Evolutionary conservation across 331 rosid genomes (phyloP), one percentile per base, ranked within the genome.

Genomic region (Acacia pycnantha): DNA sequence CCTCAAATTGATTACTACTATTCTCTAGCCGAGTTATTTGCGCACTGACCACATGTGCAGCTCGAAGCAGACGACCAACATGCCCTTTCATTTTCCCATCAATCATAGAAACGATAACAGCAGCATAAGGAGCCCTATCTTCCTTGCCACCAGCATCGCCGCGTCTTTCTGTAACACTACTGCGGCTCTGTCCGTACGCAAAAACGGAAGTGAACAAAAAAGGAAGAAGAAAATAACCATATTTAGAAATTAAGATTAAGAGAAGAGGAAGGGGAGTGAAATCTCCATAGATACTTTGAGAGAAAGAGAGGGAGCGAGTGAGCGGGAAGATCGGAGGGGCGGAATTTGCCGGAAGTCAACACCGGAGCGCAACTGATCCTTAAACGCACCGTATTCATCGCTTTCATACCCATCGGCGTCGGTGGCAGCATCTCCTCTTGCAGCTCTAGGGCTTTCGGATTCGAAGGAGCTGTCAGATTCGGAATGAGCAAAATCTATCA

Each of bases 401-500:
- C 74, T 70, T 11, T 70, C 74, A 13, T 70, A 41, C 11, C 27
- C 54, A 3, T n/a, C 54, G 6, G 4, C 33, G n/a, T n/a, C n/a
- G 33, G 35, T 35, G 11, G 13, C 73, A 11, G 11, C 51, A 14
- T n/a, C 13, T 40, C 31, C 73, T 68, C 19, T 68, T 19, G 48
- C 26, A n/a, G 53, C 73, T 40, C 27, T 8, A 11, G 31, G 50
- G 74, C 50, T 22, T 22, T 43, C 74, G 21, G 35, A 11, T 44
- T 46, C 76, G 18, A 26, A 71, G 40, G 76, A 71, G 58, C 58
- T 71, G 58, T 71, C 47, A 71, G 76, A 71, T 13, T 71, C 76
- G 22, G 56, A 71, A 26, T 53, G 37, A 71, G 58, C 35, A 26
- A 71, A 71, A 46, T 71, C 40, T 12, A 71, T 71, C 56, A 44